phyloP scores from a whole-genome alignment of 345 rosid species.

The Balakata baccata region DNA sequence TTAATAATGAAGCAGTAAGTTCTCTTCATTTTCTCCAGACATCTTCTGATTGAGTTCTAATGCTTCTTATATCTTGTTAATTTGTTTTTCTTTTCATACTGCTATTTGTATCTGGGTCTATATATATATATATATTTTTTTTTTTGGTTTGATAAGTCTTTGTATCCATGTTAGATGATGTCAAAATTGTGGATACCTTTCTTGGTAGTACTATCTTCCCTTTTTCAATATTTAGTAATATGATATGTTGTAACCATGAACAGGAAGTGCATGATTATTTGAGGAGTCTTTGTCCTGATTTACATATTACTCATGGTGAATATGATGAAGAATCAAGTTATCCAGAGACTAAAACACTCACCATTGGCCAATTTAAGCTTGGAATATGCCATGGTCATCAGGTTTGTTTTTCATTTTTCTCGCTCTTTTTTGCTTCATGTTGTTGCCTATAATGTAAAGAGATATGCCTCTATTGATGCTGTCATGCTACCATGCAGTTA shows the following conservation, averaged over 20 bases:
- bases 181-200: background rate
- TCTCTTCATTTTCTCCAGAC: too few species aligned
- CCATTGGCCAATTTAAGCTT: slow-evolving; percentile 93
- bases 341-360: slow-evolving; percentile 81
- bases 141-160: background rate
- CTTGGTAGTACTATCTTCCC: slow-evolving; percentile 3
- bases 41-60: too few species aligned
- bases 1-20: too few species aligned
- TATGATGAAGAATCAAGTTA: slow-evolving; percentile 78
- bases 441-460: background rate
- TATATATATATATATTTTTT: too few species aligned
- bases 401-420: slow-evolving; percentile 38
- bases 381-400: slow-evolving; percentile 96
- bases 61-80: too few species aligned
- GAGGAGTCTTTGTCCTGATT: slow-evolving; percentile 86
- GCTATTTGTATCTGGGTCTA: background rate
- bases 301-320: slow-evolving; percentile 83
- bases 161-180: background rate
- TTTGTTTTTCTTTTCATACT: background rate
- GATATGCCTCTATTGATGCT: background rate
- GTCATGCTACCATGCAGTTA: background rate
- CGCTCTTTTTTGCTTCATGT: background rate
- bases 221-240: background rate
- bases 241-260: background rate
- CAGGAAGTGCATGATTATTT: slow-evolving; percentile 95